Evolutionary conservation across 2,329 filamentous ascomycete genomes (phyloP), one percentile per base, ranked within the genome.

Genomic region (Cladophialophora exuberans): DNA sequence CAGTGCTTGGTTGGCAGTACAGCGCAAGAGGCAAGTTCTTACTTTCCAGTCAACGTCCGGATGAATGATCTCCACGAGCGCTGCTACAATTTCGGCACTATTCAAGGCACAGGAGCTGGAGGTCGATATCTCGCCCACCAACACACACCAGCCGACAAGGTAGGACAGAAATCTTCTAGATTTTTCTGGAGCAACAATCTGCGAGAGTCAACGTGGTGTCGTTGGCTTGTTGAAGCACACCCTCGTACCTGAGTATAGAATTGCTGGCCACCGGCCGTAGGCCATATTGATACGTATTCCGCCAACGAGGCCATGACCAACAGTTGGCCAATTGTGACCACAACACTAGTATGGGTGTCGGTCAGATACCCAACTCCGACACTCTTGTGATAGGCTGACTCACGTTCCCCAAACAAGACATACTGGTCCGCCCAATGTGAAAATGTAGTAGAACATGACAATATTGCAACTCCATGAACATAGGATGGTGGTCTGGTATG

Each of bases 341-440:
- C 33, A 3, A 59, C 45, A 22, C 58, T 61, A 25, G 3, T 42
- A 26, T 26, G 25, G 28, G 48, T 15, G n/a, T 26, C 41, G 9
- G 42, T 44, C 22, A 41, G 25, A 26, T 30, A n/a, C 30, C 7
- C 7, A 7, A 25, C 11, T 38, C n/a, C 3, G 15, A 28, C 11
- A 15, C 15, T 23, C 33, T 42, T 30, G 15, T 31, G 7, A 20
- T 18, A n/a, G 18, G 15, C 35, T 25, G 11, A 56, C 58, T 61
- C 42, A 61, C 58, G 59, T 61, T 48, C 59, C 59, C 56, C 56
- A 61, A 23, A 61, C 56, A n/a, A 61, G 46, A 44, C 56, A 56
- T 3, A 61, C 52, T 31, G 59, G 59, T 6, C 59, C 59, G 2
- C 59, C 59, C 18, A 61, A 30, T 15, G 52, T 59, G 38, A 61